phyloP scores from a whole-genome alignment of 345 rosid genomes.

The Salix caprea region DNA sequence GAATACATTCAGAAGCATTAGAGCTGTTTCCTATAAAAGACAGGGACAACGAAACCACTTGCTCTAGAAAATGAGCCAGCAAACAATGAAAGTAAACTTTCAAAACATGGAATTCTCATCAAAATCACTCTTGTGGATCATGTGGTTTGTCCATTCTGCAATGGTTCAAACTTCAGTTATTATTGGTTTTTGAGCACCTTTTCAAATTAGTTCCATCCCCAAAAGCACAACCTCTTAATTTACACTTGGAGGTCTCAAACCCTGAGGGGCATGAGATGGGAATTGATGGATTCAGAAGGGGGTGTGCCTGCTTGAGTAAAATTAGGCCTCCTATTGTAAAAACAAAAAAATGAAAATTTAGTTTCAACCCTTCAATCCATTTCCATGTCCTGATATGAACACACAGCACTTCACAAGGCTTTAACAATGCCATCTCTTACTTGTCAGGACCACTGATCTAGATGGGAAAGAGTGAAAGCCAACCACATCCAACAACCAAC shows the following conservation, averaged over 20 bases:
- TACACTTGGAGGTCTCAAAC: background rate
- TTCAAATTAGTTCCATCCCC: background rate
- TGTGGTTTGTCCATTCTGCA: background rate
- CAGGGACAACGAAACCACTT: background rate
- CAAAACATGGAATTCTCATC: background rate
- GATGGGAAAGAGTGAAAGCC: conserved; percentile 9
- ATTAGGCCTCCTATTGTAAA: background rate
- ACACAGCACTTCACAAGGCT: too few relatives aligned
- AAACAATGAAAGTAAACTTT: too few relatives aligned
- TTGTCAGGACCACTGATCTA: background rate
- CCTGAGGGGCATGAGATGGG: background rate
- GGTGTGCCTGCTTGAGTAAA: background rate
- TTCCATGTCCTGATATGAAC: background rate
- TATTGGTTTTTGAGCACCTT: background rate
- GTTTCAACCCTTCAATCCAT: too few relatives aligned
- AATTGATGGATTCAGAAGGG: background rate
- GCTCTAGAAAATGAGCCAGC: background rate
- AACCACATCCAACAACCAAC: conserved; percentile 20
- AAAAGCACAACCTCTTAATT: background rate
- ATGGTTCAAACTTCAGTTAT: background rate
- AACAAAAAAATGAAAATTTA: too few relatives aligned
- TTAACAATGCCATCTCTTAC: too few relatives aligned
- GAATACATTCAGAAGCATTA: background rate
- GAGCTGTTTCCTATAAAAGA: background rate
- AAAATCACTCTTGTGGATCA: background rate